These are phyloP conservation scores for Nicotiana benthamiana DNA, from an alignment of 257 asterid genomes.

Conservation along the genomic window DNA sequence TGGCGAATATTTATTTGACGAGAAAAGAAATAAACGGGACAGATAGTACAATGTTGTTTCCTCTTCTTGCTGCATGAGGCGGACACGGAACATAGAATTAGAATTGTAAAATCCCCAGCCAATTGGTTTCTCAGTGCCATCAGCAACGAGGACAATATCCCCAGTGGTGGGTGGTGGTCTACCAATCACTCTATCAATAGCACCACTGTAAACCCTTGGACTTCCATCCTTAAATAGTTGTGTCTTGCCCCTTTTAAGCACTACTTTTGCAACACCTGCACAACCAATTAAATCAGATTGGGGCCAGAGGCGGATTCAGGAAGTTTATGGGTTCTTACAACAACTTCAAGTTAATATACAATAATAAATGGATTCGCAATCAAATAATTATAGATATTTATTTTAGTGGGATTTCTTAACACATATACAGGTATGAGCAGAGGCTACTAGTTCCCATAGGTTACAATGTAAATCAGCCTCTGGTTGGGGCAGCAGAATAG, in stretches of 20 bases:
- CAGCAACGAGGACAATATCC: constrained; percentile 78
- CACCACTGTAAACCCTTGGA: constrained; percentile 97
- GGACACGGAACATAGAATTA: constrained; percentile 90
- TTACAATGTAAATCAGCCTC: too few relatives aligned
- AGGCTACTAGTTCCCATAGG: too few relatives aligned
- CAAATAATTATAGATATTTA: too few relatives aligned
- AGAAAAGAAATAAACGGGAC: not conserved
- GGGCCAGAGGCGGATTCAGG: too few relatives aligned
- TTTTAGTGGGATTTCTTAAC: too few relatives aligned
- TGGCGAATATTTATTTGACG: not conserved
- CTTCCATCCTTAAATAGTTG: constrained; percentile 83
- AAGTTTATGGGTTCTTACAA: too few relatives aligned
- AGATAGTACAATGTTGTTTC: constrained; percentile 59
- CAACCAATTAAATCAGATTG: not conserved
- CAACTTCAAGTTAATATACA: too few relatives aligned
- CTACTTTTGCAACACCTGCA: constrained; percentile 77
- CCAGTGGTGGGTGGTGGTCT: constrained; percentile 90
- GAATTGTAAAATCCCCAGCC: constrained; percentile 97
- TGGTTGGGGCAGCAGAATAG: too few relatives aligned
- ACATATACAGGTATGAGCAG: too few relatives aligned
- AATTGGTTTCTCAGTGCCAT: constrained; percentile 79
- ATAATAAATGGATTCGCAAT: too few relatives aligned
- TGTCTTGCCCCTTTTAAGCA: constrained; percentile 82
- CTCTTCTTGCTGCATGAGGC: constrained; percentile 88
- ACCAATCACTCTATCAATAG: constrained; percentile 84